Base-by-base conservation (phyloP, 2,329 filamentous ascomycete genomes). In the Arthrobotrys entomopaga region DNA sequence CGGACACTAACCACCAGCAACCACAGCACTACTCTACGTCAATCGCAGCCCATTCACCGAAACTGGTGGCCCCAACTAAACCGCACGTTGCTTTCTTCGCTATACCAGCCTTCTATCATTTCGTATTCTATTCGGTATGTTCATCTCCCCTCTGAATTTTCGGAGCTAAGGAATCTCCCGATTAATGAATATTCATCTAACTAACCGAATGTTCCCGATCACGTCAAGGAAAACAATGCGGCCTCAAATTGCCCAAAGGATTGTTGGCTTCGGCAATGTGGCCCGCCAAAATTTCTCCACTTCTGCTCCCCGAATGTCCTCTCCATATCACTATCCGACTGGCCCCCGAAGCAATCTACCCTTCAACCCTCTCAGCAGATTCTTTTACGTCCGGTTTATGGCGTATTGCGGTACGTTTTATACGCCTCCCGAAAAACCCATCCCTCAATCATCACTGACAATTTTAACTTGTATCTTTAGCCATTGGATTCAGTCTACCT, bases 341-440 rank as follows among this genome's bases (percentile, higher is more conserved):
- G 95, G 94, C 78, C 91, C 94, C 81, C 91, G 92, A 84, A 90
- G 87, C 86, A 98, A 97, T 88, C 84, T 99, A 78, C 95, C 95
- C 78, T 99, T 99, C 89, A 96, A 99, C 87, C 91, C 95, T 79
- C 87, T 92, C 85, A 94, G 89, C 82, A 91, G 89, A 84, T 91
- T 87, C 85, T 99, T 99, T 83, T 87, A 85, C 78, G 76, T 92
- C 79, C 87, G 90, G 84, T 99, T 91, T 89, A 96, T 92, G 90
- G 82, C 82, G 77, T 95, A 91, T 85, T 89, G 89, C 87, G 82
- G 89, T 91, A 81, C 76, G 85, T 83, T 34, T 13, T 20, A 24
- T 22, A 29, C 15, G 3, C 6, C 13, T 48, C 26, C 26, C 19
- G 7, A 49, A 22, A 69, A 64, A 76, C 50, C 50, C 61, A 58